These are phyloP conservation scores for Thelephora aurantiotincta DNA, from an alignment of 768 basidiomycete genomes.

Conservation along the genomic window DNA sequence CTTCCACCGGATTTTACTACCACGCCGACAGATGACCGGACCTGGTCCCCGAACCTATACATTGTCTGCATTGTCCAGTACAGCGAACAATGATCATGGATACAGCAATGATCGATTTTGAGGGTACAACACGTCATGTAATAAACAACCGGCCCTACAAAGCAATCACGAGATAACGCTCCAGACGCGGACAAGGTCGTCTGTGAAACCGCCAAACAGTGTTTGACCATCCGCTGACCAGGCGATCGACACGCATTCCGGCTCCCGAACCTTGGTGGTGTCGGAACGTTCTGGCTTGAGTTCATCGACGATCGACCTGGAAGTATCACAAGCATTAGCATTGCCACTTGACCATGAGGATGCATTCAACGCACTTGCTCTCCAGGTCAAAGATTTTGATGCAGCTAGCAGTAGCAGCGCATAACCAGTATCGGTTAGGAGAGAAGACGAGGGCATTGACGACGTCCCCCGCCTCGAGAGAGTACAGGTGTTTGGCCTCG, in stretches of 20 bases:
- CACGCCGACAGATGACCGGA: too few species aligned
- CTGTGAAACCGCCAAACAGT: slow-evolving; percentile 93
- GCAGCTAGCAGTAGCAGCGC: slow-evolving; percentile 92
- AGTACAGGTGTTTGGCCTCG: slow-evolving; percentile 99
- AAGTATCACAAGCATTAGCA: neutral
- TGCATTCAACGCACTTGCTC: slow-evolving; percentile 67
- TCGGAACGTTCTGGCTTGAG: slow-evolving; percentile 91
- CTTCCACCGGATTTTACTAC: too few species aligned
- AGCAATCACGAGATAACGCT: slow-evolving; percentile 45
- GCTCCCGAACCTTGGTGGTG: slow-evolving; percentile 56
- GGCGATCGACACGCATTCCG: slow-evolving; percentile 91
- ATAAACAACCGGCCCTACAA: slow-evolving; percentile 4
- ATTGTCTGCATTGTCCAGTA: neutral
- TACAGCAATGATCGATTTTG: neutral
- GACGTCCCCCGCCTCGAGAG: slow-evolving; percentile 93
- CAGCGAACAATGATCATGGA: neutral
- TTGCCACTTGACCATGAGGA: neutral
- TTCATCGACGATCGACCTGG: slow-evolving; percentile 93
- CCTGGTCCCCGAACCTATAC: neutral
- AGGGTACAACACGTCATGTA: neutral
- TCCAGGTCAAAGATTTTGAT: slow-evolving; percentile 99
- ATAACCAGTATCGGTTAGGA: slow-evolving; percentile 99
- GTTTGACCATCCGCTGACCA: slow-evolving; percentile 99
- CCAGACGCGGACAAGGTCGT: slow-evolving; percentile 90
- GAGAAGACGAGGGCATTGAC: slow-evolving; percentile 99